Percentiles rank a stretch among this genome's conserved stretches.
Conservation (phyloP, 768 basidiomycete species). For the Holtermannia corniformis region DNA sequence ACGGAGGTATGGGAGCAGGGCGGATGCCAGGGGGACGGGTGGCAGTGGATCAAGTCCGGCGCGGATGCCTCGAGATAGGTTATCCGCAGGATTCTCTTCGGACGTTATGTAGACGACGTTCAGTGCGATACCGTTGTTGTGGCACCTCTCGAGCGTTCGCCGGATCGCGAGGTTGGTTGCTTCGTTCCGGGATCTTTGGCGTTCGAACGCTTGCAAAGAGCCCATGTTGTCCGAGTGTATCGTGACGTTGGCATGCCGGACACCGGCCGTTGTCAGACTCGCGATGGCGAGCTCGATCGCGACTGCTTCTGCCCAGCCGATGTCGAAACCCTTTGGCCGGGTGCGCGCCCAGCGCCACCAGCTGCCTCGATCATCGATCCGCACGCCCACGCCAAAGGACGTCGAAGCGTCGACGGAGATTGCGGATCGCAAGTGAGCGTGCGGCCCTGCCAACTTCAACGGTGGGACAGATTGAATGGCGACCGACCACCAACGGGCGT, state of each 20-base stretch:
- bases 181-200: constrained; percentile 21
- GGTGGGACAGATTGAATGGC: neutral
- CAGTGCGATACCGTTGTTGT: neutral
- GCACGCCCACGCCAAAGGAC: constrained; percentile 45
- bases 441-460: neutral
- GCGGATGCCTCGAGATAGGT: neutral
- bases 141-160: too few relatives aligned
- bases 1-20: neutral
- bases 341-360: constrained; percentile 44
- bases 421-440: neutral
- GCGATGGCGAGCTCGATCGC: constrained; percentile 45
- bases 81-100: neutral
- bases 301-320: constrained; percentile 48
- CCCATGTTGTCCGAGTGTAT: constrained; percentile 46
- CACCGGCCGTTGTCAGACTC: constrained; percentile 17
- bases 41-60: neutral
- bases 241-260: constrained; percentile 23
- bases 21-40: neutral
- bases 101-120: neutral
- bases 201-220: constrained; percentile 42
- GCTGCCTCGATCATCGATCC: constrained; percentile 18
- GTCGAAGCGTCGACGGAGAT: constrained; percentile 46
- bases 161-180: neutral
- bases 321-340: constrained; percentile 32
- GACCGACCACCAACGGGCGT: neutral